These are phyloP conservation scores for Coemansia sp. DNA, from an alignment of 192 early-diverging fungal species.

Conservation along the genomic window DNA sequence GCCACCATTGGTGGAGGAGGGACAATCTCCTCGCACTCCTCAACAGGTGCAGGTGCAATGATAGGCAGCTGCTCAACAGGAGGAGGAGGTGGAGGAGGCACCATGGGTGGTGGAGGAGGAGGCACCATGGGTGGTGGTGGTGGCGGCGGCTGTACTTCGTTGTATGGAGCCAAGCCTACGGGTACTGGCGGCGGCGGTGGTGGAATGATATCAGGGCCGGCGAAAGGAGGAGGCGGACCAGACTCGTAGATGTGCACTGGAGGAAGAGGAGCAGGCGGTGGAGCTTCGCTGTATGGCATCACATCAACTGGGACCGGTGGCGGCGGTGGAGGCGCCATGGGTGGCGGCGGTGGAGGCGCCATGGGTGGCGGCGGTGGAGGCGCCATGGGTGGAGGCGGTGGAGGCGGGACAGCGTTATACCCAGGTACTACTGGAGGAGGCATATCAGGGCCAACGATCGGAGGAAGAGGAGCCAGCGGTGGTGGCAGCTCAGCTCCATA, in stretches of 20 bases:
- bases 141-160: neutral
- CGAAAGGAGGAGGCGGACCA: slow-evolving; percentile 15
- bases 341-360: neutral
- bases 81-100: slow-evolving; percentile 18
- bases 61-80: slow-evolving; percentile 9
- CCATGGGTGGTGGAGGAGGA: neutral
- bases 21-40: slow-evolving; percentile 22
- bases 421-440: slow-evolving; percentile 8
- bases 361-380: neutral
- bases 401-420: slow-evolving; percentile 4
- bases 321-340: neutral
- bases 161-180: slow-evolving; percentile 16
- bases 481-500: slow-evolving; percentile 9
- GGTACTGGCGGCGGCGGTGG: slow-evolving; percentile 34
- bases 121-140: slow-evolving; percentile 18
- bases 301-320: slow-evolving; percentile 12
- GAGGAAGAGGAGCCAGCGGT: slow-evolving; percentile 5
- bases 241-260: slow-evolving; percentile 18
- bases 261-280: slow-evolving; percentile 8
- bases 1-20: slow-evolving; percentile 14
- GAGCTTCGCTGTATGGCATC: slow-evolving; percentile 20
- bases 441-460: neutral
- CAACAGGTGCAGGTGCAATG: slow-evolving; percentile 16
- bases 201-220: slow-evolving; percentile 1
- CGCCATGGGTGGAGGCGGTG: neutral